These are phyloP conservation scores for Lentinula raphanica DNA, from an alignment of 768 basidiomycete genomes.

Conservation along the genomic window DNA sequence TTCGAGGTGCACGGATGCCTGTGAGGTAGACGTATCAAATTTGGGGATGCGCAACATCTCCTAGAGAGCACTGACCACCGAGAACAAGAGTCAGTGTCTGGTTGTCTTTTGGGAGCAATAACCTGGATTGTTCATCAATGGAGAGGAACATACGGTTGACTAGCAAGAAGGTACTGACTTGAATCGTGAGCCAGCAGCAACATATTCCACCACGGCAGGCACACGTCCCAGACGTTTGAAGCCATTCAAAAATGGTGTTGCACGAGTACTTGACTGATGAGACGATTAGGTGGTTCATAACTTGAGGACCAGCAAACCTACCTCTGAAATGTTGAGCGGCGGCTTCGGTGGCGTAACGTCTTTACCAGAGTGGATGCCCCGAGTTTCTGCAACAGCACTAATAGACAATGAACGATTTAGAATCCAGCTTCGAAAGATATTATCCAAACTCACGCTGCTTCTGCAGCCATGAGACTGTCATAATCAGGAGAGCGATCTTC, in stretches of 20 bases:
- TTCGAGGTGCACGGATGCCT: conserved; percentile 90
- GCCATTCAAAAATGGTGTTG: conserved; percentile 80
- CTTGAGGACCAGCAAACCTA: conserved; percentile 20
- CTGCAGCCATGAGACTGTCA: conserved; percentile 92
- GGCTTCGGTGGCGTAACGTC: conserved; percentile 74
- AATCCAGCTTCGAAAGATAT: background rate
- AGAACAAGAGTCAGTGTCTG: conserved; percentile 91
- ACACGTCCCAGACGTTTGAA: conserved; percentile 88
- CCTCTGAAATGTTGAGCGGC: conserved; percentile 91
- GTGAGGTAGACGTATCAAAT: background rate
- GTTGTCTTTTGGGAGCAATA: conserved; percentile 87
- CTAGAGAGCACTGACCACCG: conserved; percentile 45
- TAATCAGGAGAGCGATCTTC: conserved; percentile 95
- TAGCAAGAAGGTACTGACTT: conserved; percentile 47
- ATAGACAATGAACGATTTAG: conserved; percentile 8
- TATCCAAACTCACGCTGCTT: conserved; percentile 65
- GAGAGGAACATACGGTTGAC: conserved; percentile 5
- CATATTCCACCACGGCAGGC: conserved; percentile 86
- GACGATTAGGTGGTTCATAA: background rate
- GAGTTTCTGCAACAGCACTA: conserved; percentile 72
- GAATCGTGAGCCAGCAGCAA: conserved; percentile 92
- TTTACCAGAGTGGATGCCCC: conserved; percentile 91
- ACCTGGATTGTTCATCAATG: conserved; percentile 32
- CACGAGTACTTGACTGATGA: conserved; percentile 59
- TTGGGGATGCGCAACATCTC: background rate